phyloP scores from a whole-genome alignment of 345 rosid genomes.

The Arabidopsis arenosa region DNA sequence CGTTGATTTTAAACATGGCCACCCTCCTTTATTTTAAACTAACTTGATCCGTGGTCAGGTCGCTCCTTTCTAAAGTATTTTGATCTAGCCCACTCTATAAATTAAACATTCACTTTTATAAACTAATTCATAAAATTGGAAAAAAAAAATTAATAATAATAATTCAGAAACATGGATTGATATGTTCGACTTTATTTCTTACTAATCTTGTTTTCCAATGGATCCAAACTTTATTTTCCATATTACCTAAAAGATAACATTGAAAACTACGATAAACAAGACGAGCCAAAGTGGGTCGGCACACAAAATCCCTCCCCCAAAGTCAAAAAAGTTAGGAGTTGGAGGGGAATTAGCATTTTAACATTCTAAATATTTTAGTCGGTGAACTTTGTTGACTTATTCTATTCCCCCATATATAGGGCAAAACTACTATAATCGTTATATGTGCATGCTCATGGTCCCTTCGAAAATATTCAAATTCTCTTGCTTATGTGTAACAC shows the following conservation, averaged over 20 bases:
- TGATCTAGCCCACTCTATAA: not conserved
- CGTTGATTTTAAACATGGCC: too few species aligned
- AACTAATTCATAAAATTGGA: not conserved
- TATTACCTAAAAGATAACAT: not conserved
- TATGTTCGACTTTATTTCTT: not conserved
- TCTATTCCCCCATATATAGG: constrained; percentile 7
- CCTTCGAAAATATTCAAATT: not conserved
- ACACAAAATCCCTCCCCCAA: not conserved
- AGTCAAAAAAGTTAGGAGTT: constrained; percentile 30
- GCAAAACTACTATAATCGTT: not conserved
- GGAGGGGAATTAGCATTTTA: constrained; percentile 8
- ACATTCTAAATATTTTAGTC: not conserved
- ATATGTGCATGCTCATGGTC: constrained; percentile 15
- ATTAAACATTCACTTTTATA: not conserved
- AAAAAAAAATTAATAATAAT: too few species aligned
- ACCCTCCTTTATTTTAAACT: not conserved
- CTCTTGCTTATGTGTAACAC: not conserved
- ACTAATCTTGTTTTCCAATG: not conserved
- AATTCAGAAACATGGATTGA: not conserved
- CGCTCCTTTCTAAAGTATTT: not conserved
- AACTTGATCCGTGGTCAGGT: not conserved
- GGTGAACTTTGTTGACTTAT: constrained; percentile 41
- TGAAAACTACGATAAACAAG: not conserved
- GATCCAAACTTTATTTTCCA: not conserved
- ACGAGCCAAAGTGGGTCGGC: constrained; percentile 10